Base-by-base conservation (phyloP, 2,329 filamentous ascomycete species). In the Hymenoscyphus scutula region DNA sequence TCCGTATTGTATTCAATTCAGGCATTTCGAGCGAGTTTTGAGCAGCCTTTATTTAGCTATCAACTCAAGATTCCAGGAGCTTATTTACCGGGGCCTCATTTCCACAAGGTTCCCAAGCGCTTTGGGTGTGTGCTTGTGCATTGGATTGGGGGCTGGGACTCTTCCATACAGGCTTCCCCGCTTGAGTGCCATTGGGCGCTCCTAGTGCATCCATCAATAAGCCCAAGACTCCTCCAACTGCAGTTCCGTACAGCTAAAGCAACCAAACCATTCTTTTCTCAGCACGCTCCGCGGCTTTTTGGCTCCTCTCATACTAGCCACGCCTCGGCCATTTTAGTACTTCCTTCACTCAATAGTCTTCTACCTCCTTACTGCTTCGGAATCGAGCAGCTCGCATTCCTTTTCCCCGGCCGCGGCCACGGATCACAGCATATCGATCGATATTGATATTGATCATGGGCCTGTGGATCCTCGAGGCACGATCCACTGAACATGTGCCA, bases 401-500 rank as follows among this genome's bases (percentile, higher is more conserved):
- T 17, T 34, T 45, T 37, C 34, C 19, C 19, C 41, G 41, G 41
- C 41, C 15, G 41, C 10, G 41, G 41, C 41, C 41, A 23, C 19
- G 41, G 41, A 48, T n/a, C 19, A 48, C 19, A 48, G 41, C 41
- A 48, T 54, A 32, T 25, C 30, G n/a, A 32, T 53, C 23, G n/a
- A 53, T 53, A 30, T 27, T 54, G 25, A 32, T 25, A 11, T 27
- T 54, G 4, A 54, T 25, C 25, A 90, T 89, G 88, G 86, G 87
- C 48, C 80, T 94, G 64, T 89, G 90, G 55, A 84, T 95, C 63
- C 81, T 94, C 62, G 85, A 92, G 74, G 71, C 57, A 51, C 57
- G 41, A 53, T 34, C 25, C 11, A 81, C 86, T 68, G 82, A 85
- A 70, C 83, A 90, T 75, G 90, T 94, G 64, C 91, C 91, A 64